These are phyloP conservation scores for Cytidiella melzeri DNA, from an alignment of 768 basidiomycete genomes.

Conservation along the genomic window DNA sequence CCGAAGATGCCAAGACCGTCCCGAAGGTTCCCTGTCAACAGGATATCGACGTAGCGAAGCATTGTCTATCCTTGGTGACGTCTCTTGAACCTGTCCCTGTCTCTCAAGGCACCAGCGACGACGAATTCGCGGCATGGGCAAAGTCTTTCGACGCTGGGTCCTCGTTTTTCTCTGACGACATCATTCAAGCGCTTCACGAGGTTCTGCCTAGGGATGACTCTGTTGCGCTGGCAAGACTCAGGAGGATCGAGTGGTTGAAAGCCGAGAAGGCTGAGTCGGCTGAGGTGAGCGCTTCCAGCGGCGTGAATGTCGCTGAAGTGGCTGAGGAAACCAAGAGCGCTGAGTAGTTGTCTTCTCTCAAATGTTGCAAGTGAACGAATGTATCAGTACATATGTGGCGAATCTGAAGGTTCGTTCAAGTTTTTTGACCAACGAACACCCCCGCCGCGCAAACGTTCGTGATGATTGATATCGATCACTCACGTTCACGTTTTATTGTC, in stretches of 20 bases:
- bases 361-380: no score
- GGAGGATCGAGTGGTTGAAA: not conserved
- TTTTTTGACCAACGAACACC: no score
- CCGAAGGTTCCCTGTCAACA: not conserved
- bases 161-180: not conserved
- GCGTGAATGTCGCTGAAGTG: no score
- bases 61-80: not conserved
- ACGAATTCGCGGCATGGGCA: not conserved
- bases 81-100: not conserved
- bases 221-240: not conserved
- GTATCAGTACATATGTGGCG: no score
- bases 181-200: not conserved
- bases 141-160: not conserved
- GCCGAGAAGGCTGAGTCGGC: no score
- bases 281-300: no score
- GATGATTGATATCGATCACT: no score
- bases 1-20: not conserved
- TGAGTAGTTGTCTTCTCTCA: no score
- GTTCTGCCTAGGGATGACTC: not conserved
- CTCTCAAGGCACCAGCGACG: not conserved
- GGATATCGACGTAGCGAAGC: not conserved
- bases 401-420: no score
- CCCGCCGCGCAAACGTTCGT: no score
- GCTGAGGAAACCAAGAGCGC: no score
- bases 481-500: no score